Percentiles rank a stretch among this genome's conserved stretches.
These are phyloP conservation scores for Paracorniculantispora psalliotae DNA, from an alignment of 2,329 filamentous ascomycete genomes.

Conservation along the genomic window DNA sequence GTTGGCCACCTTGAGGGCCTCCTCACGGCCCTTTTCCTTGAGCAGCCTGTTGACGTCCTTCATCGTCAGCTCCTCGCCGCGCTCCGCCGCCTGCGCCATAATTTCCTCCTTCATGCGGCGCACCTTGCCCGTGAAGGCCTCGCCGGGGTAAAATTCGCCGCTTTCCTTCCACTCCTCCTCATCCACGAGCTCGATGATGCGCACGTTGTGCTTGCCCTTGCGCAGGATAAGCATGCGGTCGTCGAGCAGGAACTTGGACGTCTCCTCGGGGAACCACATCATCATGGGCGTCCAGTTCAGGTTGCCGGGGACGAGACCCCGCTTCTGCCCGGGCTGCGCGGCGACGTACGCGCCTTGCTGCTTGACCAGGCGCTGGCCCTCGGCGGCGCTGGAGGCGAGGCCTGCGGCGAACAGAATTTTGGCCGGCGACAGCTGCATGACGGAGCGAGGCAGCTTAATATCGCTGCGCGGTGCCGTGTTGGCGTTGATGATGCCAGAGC, in stretches of 20 bases:
- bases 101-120: slow-evolving; percentile 38
- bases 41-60: slow-evolving; percentile 26
- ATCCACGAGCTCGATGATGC: slow-evolving; percentile 54
- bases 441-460: slow-evolving; percentile 53
- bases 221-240: slow-evolving; percentile 55
- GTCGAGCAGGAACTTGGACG: slow-evolving; percentile 56
- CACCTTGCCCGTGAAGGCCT: slow-evolving; percentile 44
- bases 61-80: slow-evolving; percentile 24
- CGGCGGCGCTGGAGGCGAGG: slow-evolving; percentile 49
- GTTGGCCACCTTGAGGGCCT: slow-evolving; percentile 30
- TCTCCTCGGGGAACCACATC: slow-evolving; percentile 52
- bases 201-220: slow-evolving; percentile 59
- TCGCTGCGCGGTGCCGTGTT: slow-evolving; percentile 49
- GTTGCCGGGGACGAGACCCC: slow-evolving; percentile 42
- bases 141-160: slow-evolving; percentile 49
- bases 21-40: slow-evolving; percentile 20
- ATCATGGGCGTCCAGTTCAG: slow-evolving; percentile 60
- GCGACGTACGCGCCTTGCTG: slow-evolving; percentile 58
- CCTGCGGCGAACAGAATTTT: slow-evolving; percentile 57
- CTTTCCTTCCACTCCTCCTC: slow-evolving; percentile 49
- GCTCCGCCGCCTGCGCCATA: slow-evolving; percentile 29
- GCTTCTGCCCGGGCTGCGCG: slow-evolving; percentile 40
- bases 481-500: slow-evolving; percentile 30
- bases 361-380: slow-evolving; percentile 54
- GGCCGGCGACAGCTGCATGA: slow-evolving; percentile 53